These are phyloP conservation scores for Saururus chinensis DNA, from an alignment of 164 flowering plant genomes.

Conservation along the genomic window DNA sequence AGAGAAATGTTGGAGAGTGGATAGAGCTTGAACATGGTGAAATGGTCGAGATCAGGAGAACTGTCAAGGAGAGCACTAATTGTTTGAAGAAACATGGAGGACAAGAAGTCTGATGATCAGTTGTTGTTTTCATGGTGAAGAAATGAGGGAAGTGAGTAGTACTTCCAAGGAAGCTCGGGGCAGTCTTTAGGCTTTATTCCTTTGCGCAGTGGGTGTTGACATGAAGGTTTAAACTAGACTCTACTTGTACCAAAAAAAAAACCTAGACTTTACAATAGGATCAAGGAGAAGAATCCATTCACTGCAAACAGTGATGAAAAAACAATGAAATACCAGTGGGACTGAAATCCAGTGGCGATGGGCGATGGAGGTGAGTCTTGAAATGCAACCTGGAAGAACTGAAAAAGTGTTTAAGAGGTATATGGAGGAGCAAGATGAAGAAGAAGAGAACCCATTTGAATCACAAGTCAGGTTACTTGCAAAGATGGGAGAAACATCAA, in stretches of 20 bases:
- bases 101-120: background rate
- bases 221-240: too few relatives aligned
- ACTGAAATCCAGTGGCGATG: too few relatives aligned
- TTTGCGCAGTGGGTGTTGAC: too few relatives aligned
- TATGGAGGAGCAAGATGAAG: background rate
- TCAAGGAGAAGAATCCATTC: slow-evolving; percentile 4
- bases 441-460: slow-evolving; percentile 1
- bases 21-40: slow-evolving; percentile 16
- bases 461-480: background rate
- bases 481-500: background rate
- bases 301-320: background rate
- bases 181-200: too few relatives aligned
- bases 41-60: slow-evolving; percentile 14
- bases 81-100: slow-evolving; percentile 3
- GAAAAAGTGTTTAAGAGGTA: too few relatives aligned
- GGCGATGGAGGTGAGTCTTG: too few relatives aligned
- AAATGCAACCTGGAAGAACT: too few relatives aligned
- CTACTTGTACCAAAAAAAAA: too few relatives aligned
- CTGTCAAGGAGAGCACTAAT: slow-evolving; percentile 3
- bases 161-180: too few relatives aligned
- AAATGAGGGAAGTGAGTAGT: background rate
- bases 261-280: background rate
- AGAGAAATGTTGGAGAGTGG: slow-evolving; percentile 22
- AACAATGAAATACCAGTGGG: too few relatives aligned
- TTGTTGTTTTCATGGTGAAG: background rate